These are phyloP conservation scores for Agaricus subrufescens DNA, from an alignment of 768 basidiomycete species.

Conservation along the genomic window DNA sequence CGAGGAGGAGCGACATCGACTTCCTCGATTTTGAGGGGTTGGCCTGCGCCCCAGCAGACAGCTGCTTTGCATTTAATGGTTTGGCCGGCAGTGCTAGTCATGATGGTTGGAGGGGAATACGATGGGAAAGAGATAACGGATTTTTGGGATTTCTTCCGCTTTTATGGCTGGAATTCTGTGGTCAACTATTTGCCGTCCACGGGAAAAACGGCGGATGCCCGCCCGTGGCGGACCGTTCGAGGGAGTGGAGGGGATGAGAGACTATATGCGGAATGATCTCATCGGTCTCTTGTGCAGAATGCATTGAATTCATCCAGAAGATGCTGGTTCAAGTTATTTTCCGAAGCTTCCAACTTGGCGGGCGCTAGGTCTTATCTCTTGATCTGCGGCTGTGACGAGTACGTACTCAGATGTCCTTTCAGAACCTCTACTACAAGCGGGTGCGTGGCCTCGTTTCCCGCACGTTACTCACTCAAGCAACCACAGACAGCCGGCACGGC, in stretches of 20 bases:
- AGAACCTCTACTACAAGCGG: constrained; percentile 87
- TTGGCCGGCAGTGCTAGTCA: constrained; percentile 76
- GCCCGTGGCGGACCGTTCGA: too few species aligned
- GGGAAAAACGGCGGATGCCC: too few species aligned
- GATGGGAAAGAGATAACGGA: constrained; percentile 17
- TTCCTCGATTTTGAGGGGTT: constrained; percentile 82
- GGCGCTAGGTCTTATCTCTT: neutral
- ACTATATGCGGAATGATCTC: neutral
- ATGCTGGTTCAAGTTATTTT: too few species aligned
- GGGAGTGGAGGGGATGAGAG: neutral
- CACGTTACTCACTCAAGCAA: constrained; percentile 11
- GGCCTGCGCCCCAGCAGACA: constrained; percentile 92
- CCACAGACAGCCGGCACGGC: constrained; percentile 71
- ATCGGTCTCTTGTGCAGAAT: neutral
- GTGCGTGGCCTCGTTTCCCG: constrained; percentile 37
- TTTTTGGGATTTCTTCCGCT: constrained; percentile 2
- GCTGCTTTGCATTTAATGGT: constrained; percentile 87
- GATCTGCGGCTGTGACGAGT: constrained; percentile 1
- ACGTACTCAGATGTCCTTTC: constrained; percentile 53
- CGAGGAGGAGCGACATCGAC: constrained; percentile 91
- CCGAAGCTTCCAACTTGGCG: too few species aligned
- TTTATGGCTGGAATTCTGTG: neutral
- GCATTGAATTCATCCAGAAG: too few species aligned
- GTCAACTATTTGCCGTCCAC: too few species aligned
- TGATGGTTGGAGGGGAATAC: constrained; percentile 26